A percentile compares a stretch with the other conserved stretches of the same genome.
phyloP scores from a whole-genome alignment of 441 rosid genomes.

The Biscutella laevigata region DNA sequence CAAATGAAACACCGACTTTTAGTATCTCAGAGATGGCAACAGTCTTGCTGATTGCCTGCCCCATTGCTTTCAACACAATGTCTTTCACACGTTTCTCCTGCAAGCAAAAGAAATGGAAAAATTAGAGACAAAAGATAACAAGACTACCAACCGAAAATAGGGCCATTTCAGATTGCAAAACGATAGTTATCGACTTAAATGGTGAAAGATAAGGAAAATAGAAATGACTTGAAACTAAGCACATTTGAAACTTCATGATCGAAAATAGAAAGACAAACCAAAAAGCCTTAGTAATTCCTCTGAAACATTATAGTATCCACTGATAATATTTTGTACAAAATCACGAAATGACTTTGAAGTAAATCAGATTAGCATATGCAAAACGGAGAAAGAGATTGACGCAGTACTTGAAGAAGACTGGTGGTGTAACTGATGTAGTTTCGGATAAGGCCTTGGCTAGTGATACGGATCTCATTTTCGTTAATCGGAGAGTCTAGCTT shows the following conservation, averaged over 20 bases:
- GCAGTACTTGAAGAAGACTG: conserved; percentile 74
- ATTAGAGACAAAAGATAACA: not conserved
- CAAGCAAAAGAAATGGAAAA: not conserved
- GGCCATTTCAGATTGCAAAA: too few relatives aligned
- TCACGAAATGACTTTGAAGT: not conserved
- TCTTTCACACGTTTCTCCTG: conserved; percentile 67
- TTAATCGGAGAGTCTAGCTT: conserved; percentile 64
- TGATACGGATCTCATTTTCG: conserved; percentile 96
- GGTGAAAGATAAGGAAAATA: too few relatives aligned
- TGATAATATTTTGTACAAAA: not conserved
- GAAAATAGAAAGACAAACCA: not conserved
- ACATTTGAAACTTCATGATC: not conserved
- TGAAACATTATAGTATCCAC: not conserved
- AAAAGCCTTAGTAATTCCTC: not conserved
- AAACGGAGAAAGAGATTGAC: too few relatives aligned
- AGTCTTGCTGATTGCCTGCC: conserved; percentile 88
- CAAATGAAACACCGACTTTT: conserved; percentile 38
- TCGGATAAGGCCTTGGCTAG: conserved; percentile 66
- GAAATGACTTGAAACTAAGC: too few relatives aligned
- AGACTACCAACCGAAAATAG: too few relatives aligned
- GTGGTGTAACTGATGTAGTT: conserved; percentile 86
- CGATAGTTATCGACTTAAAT: too few relatives aligned
- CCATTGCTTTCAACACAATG: conserved; percentile 89
- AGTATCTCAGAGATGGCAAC: conserved; percentile 79
- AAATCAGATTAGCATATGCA: too few relatives aligned